Evolutionary conservation across 2,329 filamentous ascomycete genomes (phyloP).

Genomic region (Grosmannia penicillata): DNA sequence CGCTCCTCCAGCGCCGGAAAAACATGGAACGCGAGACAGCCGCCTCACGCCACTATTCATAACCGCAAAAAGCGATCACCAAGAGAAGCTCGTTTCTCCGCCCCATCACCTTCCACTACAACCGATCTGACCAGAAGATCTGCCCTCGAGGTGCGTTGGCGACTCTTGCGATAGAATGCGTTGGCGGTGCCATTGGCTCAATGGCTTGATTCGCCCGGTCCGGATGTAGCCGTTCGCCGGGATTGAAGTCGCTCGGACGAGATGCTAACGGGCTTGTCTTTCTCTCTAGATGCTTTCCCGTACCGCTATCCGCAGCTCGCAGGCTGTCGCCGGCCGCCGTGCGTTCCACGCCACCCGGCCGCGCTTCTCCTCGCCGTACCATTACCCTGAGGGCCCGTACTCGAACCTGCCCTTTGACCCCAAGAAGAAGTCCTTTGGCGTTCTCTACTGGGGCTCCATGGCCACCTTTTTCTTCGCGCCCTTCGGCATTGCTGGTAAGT

Average conservation of each 20-base stretch:
- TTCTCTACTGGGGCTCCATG: conserved; percentile 68
- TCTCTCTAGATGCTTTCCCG: conserved; percentile 62
- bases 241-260: neutral
- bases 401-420: conserved; percentile 97
- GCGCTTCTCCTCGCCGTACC: conserved; percentile 81
- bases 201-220: too few species aligned
- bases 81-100: conserved; percentile 4
- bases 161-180: too few species aligned
- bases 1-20: conserved; percentile 5
- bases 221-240: too few species aligned
- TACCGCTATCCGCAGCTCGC: conserved; percentile 44
- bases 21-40: conserved; percentile 7
- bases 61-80: conserved; percentile 7
- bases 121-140: neutral
- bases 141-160: too few species aligned
- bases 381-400: conserved; percentile 94
- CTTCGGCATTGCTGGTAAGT: conserved; percentile 49
- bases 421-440: conserved; percentile 67
- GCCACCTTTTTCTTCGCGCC: conserved; percentile 43
- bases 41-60: conserved; percentile 10
- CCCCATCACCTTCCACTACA: neutral
- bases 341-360: conserved; percentile 83
- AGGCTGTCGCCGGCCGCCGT: conserved; percentile 50
- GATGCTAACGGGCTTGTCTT: neutral
- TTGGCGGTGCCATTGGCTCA: too few species aligned